Percentiles rank a stretch among this genome's conserved stretches.
These are phyloP conservation scores for Graphium sp. DNA, from an alignment of 2,329 filamentous ascomycete species.

Conservation along the genomic window DNA sequence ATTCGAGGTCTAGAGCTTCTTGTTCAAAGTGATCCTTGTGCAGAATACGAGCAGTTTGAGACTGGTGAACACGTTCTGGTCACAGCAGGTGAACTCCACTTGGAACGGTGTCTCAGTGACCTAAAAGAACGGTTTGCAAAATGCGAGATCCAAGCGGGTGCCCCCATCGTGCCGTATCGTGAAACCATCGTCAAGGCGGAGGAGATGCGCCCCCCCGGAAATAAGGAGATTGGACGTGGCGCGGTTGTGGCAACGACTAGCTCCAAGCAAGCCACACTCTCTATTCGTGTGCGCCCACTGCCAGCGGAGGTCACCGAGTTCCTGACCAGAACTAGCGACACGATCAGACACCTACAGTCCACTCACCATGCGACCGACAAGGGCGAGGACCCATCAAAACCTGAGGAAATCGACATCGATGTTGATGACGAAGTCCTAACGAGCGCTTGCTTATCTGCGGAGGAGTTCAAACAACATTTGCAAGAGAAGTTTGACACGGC, in stretches of 20 bases:
- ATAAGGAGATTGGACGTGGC: conserved; percentile 75
- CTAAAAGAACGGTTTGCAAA: conserved; percentile 80
- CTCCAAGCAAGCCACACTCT: conserved; percentile 72
- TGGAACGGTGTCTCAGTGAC: conserved; percentile 88
- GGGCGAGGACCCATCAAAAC: conserved; percentile 15
- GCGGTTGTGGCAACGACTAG: conserved; percentile 58
- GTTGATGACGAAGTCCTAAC: conserved; percentile 41
- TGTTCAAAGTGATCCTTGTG: conserved; percentile 89
- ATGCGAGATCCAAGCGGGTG: conserved; percentile 87
- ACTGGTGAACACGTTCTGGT: conserved; percentile 91
- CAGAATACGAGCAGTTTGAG: conserved; percentile 82
- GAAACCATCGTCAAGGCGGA: conserved; percentile 78
- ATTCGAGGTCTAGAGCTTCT: conserved; percentile 72
- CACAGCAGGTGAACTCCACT: conserved; percentile 84
- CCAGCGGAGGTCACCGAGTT: conserved; percentile 71
- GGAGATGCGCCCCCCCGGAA: conserved; percentile 81
- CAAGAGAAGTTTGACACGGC: conserved; percentile 49
- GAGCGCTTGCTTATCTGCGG: conserved; percentile 45
- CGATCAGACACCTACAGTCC: conserved; percentile 65
- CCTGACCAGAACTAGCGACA: conserved; percentile 59
- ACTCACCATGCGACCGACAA: conserved; percentile 38
- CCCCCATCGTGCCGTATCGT: conserved; percentile 87
- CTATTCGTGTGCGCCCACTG: conserved; percentile 62
- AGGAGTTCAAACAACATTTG: conserved; percentile 65
- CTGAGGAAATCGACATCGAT: conserved; percentile 17